A percentile compares a stretch with the other conserved stretches of the same genome.
Evolutionary conservation across 106 monocot species (phyloP).

Genomic region (Acorus gramineus): DNA sequence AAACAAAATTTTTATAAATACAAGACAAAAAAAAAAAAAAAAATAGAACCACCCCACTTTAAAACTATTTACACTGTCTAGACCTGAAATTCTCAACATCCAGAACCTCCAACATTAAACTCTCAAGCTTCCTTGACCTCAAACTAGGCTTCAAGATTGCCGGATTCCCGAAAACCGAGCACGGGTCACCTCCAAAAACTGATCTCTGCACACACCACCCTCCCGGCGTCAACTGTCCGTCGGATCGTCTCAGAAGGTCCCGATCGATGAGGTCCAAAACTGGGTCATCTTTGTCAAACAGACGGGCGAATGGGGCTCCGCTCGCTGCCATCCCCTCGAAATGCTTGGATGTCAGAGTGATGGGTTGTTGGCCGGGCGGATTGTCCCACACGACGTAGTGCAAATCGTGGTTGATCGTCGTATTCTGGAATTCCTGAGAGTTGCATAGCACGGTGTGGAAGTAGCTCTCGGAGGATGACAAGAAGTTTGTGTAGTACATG

Average conservation of each 20-base stretch:
- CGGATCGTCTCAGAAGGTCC: slow-evolving; percentile 35
- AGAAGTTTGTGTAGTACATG: slow-evolving; percentile 88
- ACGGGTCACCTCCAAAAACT: slow-evolving; percentile 14
- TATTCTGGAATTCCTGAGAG: slow-evolving; percentile 78
- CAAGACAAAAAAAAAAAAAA: too few relatives aligned
- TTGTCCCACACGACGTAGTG: slow-evolving; percentile 62
- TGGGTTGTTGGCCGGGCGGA: slow-evolving; percentile 41
- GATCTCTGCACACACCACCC: slow-evolving; percentile 57
- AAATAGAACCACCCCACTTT: background rate
- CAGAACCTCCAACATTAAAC: slow-evolving; percentile 47
- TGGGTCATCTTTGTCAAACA: slow-evolving; percentile 21
- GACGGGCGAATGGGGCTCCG: slow-evolving; percentile 64
- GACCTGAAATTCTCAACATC: slow-evolving; percentile 61
- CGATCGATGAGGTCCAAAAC: slow-evolving; percentile 62
- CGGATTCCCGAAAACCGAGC: slow-evolving; percentile 21
- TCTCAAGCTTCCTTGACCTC: slow-evolving; percentile 52
- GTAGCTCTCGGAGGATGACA: slow-evolving; percentile 65
- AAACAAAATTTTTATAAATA: too few relatives aligned
- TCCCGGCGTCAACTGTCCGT: slow-evolving; percentile 33
- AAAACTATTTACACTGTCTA: slow-evolving; percentile 40
- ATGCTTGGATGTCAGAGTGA: slow-evolving; percentile 40
- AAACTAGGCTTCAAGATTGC: slow-evolving; percentile 31
- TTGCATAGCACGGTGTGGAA: slow-evolving; percentile 96
- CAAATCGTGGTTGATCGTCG: slow-evolving; percentile 66
- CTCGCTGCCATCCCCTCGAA: slow-evolving; percentile 57